Evolutionary conservation across 2,329 filamentous ascomycete species (phyloP).

Genomic region (Hymenoscyphus fraxineus): DNA sequence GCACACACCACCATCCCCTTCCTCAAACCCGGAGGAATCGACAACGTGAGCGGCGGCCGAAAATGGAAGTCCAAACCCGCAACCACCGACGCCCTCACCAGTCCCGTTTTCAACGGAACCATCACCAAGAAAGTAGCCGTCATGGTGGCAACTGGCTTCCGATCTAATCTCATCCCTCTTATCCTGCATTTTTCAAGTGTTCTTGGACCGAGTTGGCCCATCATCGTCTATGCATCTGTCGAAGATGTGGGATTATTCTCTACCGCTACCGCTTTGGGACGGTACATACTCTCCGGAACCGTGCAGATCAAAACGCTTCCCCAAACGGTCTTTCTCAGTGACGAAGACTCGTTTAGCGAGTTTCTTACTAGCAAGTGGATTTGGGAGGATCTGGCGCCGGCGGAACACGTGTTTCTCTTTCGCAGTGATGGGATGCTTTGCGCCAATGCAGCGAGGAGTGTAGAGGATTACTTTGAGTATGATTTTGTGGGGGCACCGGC

Average conservation of each 20-base stretch:
- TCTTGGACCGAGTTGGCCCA: constrained; percentile 43
- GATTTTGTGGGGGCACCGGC: constrained; percentile 38
- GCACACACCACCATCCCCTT: not conserved
- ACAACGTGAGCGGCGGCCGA: not conserved
- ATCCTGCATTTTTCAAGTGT: constrained; percentile 39
- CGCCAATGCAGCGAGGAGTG: constrained; percentile 33
- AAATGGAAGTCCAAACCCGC: constrained; percentile 9
- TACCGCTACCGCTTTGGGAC: constrained; percentile 37
- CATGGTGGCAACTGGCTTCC: constrained; percentile 38
- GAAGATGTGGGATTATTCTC: constrained; percentile 28
- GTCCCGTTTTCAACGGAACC: constrained; percentile 24
- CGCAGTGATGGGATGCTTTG: constrained; percentile 37
- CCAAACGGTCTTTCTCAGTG: constrained; percentile 35
- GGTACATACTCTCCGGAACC: constrained; percentile 35
- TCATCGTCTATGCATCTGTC: constrained; percentile 42
- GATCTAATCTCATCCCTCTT: constrained; percentile 37
- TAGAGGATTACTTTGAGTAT: constrained; percentile 37
- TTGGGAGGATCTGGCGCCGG: constrained; percentile 35
- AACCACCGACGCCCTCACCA: constrained; percentile 1
- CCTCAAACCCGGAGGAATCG: constrained; percentile 2
- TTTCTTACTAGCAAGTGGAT: constrained; percentile 36
- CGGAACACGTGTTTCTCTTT: constrained; percentile 36
- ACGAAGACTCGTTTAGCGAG: constrained; percentile 27
- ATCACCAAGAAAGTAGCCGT: constrained; percentile 35
- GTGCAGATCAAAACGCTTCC: constrained; percentile 41